Evolutionary conservation across 192 early-diverging fungal species (phyloP).

Genomic region (Blastocladiella britannica): DNA sequence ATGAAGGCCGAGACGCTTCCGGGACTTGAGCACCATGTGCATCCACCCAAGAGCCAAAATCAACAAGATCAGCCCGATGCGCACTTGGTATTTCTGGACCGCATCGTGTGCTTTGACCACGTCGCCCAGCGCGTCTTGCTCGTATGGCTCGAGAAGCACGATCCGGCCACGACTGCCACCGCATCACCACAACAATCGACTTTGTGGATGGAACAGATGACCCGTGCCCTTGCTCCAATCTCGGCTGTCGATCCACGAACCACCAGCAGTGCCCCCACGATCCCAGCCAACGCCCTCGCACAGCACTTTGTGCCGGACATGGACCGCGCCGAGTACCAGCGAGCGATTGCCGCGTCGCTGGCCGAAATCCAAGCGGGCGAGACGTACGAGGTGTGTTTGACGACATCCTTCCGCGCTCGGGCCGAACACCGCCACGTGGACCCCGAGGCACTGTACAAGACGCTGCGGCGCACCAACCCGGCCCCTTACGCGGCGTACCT

Average conservation of each 20-base stretch:
- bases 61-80: constrained; percentile 34
- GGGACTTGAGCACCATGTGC: too few species aligned
- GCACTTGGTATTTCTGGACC: constrained; percentile 50
- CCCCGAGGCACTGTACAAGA: constrained; percentile 32
- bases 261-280: constrained; percentile 8
- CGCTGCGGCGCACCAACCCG: constrained; percentile 50
- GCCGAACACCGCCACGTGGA: constrained; percentile 4
- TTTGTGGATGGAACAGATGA: too few species aligned
- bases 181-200: too few species aligned
- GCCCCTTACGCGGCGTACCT: constrained; percentile 71
- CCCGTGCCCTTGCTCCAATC: too few species aligned
- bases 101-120: constrained; percentile 55
- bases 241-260: too few species aligned
- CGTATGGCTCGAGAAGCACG: constrained; percentile 11
- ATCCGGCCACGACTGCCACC: too few species aligned
- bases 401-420: constrained; percentile 45
- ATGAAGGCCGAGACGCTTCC: constrained; percentile 65
- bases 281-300: neutral
- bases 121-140: constrained; percentile 15
- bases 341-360: constrained; percentile 30
- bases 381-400: constrained; percentile 88
- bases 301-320: constrained; percentile 18
- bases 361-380: constrained; percentile 58
- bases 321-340: constrained; percentile 23
- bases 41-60: neutral